Base-by-base conservation (phyloP, 2,329 filamentous ascomycete species). In the Neoarthrinium moseri region DNA sequence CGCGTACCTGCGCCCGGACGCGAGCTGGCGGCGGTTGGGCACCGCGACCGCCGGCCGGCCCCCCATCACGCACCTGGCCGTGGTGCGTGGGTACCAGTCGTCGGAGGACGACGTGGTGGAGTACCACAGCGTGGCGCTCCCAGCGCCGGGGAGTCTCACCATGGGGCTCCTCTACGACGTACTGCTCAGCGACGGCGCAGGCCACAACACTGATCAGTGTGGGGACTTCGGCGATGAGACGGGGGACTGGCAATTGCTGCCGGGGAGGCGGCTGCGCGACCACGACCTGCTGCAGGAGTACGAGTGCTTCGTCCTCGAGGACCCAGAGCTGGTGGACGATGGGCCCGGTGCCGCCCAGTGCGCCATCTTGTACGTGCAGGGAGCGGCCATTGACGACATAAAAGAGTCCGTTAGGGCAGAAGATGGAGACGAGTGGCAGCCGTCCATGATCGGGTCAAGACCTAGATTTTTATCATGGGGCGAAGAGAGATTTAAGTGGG, bases 101-200 rank as follows among this genome's bases (percentile, higher is more conserved):
- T 23, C 45, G 10, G 47, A 30, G 3, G 46, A 46, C 13, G 55
- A 56, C 20, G 37, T 41, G 22, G 43, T 55, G 6, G 41, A 55
- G 12, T 56, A 56, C n/a, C 47, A 49, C n/a, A 50, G 55, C 26
- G 46, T 54, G 11, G 56, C 56, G 29, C 27, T 58, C 11, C 47
- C 49, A 6, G 20, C 46, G 2, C 44, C 50, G 5, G 52, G 50
- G n/a, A 4, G 17, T 15, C 39, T 59, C 32, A 56, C 52, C 3
- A 54, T 58, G 51, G 55, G 55, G 11, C 29, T 50, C 13, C 48
- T 56, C 32, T 58, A 53, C 30, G 50, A 57, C 10, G n/a, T 56
- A 7, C 44, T 59, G 33, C 42, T 56, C 5, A 44, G 39, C 44
- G 50, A 21, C 11, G 17, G 20, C 10, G 29, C 23, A 6, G 26